These are phyloP conservation scores for Panicum hallii DNA, from an alignment of 202 grass and related monocot species.

Conservation along the genomic window DNA sequence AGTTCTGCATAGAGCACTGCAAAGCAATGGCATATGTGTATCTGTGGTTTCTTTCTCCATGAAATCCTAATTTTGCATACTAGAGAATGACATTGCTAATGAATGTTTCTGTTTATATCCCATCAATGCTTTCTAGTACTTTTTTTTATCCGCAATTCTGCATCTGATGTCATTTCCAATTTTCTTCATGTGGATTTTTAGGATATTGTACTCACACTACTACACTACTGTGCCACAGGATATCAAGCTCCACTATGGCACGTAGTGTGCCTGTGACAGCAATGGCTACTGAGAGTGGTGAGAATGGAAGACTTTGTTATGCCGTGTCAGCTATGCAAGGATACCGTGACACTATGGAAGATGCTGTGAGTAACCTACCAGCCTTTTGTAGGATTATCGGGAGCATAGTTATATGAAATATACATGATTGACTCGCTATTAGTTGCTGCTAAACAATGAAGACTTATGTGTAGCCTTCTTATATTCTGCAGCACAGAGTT, in stretches of 20 bases:
- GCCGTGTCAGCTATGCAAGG: slow-evolving; percentile 56
- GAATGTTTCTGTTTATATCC: slow-evolving; percentile 5
- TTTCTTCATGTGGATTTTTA: neutral
- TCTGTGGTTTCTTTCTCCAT: slow-evolving; percentile 12
- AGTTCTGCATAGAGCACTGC: slow-evolving; percentile 14
- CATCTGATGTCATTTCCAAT: neutral
- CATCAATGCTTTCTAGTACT: slow-evolving; percentile 18
- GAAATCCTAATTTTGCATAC: neutral
- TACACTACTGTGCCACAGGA: slow-evolving; percentile 35
- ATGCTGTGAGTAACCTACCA: slow-evolving; percentile 52
- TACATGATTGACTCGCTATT: slow-evolving; percentile 7
- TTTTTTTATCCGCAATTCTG: neutral
- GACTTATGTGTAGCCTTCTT: slow-evolving; percentile 28
- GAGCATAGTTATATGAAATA: neutral
- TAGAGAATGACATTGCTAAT: neutral
- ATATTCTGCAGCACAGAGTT: slow-evolving; percentile 43
- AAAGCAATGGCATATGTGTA: neutral
- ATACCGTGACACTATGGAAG: slow-evolving; percentile 47
- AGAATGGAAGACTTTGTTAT: slow-evolving; percentile 42
- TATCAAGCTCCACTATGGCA: slow-evolving; percentile 30
- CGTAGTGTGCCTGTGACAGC: neutral
- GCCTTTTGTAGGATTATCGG: slow-evolving; percentile 24
- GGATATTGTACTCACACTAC: slow-evolving; percentile 8
- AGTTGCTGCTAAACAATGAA: slow-evolving; percentile 17
- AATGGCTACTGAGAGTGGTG: slow-evolving; percentile 12